Evolutionary conservation across 192 early-diverging fungal genomes (phyloP), one percentile per base, ranked within the genome.

Genomic region (Coemansia javaensis): DNA sequence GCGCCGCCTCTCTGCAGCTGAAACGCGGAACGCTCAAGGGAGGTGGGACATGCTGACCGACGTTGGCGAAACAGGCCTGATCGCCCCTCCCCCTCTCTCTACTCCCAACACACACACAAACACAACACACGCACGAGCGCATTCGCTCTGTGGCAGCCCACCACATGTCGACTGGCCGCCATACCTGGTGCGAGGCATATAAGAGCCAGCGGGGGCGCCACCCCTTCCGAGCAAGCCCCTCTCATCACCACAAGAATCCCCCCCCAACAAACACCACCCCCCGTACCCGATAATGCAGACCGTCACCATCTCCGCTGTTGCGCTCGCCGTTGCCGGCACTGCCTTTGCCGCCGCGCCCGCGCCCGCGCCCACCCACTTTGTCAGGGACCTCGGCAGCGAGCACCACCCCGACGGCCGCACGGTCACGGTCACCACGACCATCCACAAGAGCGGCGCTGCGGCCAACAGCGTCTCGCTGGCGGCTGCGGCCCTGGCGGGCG

Each of bases 401-500:
- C 32, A 39, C 20, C 25, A 33, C 28, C 53, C 69, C 15, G 68
- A 72, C n/a, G 44, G 53, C 32, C 62, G 69, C 21, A 73, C 69
- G 16, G 65, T 68, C 24, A 68, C 65, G 17, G 62, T 61, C 25
- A 73, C 62, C 11, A 59, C 56, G 32, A 73, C 69, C 7, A 49
- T 63, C 20, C 47, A 46, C 25, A 36, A 30, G 23, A 66, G 53
- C 53, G 53, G 62, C 24, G 69, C 69, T 17, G 36, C 33, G 15
- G 49, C 32, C 33, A 73, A 73, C 57, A 53, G 59, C 32, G 47
- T 47, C 13, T 73, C 69, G 28, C 39, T 73, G 20, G 69, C 69
- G 14, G 69, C 61, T 31, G 69, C 69, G 24, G 69, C 69, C 22
- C 62, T 73, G 24, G 62, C 69, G 3, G 69, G 69, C 20, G 57